A percentile compares a stretch with the other conserved stretches of the same genome.
Evolutionary conservation across 495 filamentous ascomycete species (phyloP).

Genomic region (Hypoxylon perforatum): DNA sequence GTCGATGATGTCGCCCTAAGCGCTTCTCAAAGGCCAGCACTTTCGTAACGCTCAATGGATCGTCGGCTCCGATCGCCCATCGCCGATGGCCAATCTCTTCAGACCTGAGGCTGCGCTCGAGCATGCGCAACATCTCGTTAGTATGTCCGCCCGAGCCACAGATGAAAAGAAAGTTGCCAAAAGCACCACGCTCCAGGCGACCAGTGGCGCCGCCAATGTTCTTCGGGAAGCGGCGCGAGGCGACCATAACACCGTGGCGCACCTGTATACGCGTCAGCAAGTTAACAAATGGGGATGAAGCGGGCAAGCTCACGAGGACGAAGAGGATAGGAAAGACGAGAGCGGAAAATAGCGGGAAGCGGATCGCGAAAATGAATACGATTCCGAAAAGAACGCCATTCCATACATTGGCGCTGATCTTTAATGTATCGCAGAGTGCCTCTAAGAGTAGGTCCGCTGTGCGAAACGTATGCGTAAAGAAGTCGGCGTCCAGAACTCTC

Average conservation of each 20-base stretch:
- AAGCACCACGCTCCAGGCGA: slow-evolving; percentile 49
- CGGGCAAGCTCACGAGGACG: slow-evolving; percentile 38
- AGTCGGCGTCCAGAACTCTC: neutral
- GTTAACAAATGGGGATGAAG: neutral
- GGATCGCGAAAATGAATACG: neutral
- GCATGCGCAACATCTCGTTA: slow-evolving; percentile 88
- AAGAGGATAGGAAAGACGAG: no score
- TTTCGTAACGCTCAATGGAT: slow-evolving; percentile 69
- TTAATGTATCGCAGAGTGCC: no score
- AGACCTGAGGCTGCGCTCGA: slow-evolving; percentile 61
- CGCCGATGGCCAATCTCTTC: slow-evolving; percentile 69
- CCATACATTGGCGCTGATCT: no score
- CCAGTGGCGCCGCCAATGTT: no score
- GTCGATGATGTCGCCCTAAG: slow-evolving; percentile 32
- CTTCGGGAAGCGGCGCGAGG: neutral
- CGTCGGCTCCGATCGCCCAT: slow-evolving; percentile 82
- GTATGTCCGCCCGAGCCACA: slow-evolving; percentile 96
- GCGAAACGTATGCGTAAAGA: no score
- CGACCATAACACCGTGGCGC: slow-evolving; percentile 7
- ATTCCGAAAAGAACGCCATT: slow-evolving; percentile 24
- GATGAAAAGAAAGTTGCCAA: slow-evolving; percentile 73
- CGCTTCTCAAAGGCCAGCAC: slow-evolving; percentile 48
- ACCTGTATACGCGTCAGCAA: slow-evolving; percentile 17
- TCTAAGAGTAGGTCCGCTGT: neutral
- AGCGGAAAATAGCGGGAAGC: no score